phyloP scores from a whole-genome alignment of 805 yeast genomes.

The Wickerhamiella sorbophila region DNA sequence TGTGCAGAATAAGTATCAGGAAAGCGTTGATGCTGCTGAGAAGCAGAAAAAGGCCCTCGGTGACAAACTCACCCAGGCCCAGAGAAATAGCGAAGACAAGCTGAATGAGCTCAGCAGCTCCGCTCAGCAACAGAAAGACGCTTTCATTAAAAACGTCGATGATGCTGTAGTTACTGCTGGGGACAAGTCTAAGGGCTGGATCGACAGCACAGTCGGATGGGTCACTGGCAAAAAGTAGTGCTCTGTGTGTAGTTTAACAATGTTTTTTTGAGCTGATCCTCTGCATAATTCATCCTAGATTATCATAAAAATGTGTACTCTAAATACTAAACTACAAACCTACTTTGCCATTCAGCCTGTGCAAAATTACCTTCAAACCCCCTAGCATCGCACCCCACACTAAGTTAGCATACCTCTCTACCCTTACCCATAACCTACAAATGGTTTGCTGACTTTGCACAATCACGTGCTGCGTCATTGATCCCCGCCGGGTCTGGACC shows the following conservation, averaged over 20 bases:
- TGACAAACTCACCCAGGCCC: conserved; percentile 1
- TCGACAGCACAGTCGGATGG: conserved; percentile 7
- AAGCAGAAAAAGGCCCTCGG: neutral
- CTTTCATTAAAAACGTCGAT: neutral
- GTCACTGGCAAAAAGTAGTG: conserved; percentile 3
- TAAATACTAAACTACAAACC: too few species aligned
- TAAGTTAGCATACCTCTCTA: too few species aligned
- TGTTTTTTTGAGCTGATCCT: neutral
- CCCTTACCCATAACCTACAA: too few species aligned
- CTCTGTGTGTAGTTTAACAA: neutral
- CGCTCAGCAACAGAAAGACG: neutral
- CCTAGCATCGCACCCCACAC: too few species aligned
- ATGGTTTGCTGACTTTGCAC: too few species aligned
- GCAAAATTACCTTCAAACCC: too few species aligned
- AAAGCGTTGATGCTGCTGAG: conserved; percentile 1
- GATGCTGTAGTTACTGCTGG: conserved; percentile 2
- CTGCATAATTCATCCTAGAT: too few species aligned
- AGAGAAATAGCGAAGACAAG: neutral
- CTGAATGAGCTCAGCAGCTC: neutral
- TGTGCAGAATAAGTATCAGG: neutral
- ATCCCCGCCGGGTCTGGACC: too few species aligned
- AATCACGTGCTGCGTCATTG: too few species aligned
- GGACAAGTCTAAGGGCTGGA: conserved; percentile 3
- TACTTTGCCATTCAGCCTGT: too few species aligned
- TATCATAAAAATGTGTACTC: too few species aligned